Evolutionary conservation across 768 basidiomycete genomes (phyloP).

Genomic region (Mycena kentingensis): DNA sequence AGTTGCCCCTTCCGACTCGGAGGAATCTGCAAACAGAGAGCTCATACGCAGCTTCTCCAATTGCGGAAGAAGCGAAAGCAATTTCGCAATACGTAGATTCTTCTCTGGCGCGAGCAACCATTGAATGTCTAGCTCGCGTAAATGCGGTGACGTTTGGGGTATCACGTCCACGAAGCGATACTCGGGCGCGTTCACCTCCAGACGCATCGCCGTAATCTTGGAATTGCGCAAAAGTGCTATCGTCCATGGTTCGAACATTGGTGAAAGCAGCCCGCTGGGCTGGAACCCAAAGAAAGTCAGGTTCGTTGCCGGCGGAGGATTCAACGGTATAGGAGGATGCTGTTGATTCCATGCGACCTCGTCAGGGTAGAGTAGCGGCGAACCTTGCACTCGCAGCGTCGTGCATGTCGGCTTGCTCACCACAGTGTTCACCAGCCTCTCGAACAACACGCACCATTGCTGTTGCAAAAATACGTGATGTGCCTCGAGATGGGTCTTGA

Average conservation of each 20-base stretch:
- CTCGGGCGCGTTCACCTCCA: neutral
- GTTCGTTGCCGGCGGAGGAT: neutral
- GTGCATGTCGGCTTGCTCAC: neutral
- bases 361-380: slow-evolving; percentile 1
- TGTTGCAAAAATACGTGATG: neutral
- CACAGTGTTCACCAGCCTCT: neutral
- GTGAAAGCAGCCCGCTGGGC: neutral
- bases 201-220: neutral
- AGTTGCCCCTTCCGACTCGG: neutral
- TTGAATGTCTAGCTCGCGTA: slow-evolving; percentile 1
- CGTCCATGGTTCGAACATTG: slow-evolving; percentile 5
- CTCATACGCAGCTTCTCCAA: neutral
- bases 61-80: neutral
- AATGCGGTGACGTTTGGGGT: neutral
- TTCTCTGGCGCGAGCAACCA: neutral
- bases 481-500: neutral
- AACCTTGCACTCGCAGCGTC: neutral
- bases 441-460: neutral
- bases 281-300: neutral
- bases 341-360: neutral
- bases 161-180: neutral
- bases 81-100: neutral
- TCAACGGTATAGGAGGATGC: neutral
- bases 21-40: neutral
- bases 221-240: neutral